phyloP scores from a whole-genome alignment of 306 rosid genomes.

The Corylus americana region DNA sequence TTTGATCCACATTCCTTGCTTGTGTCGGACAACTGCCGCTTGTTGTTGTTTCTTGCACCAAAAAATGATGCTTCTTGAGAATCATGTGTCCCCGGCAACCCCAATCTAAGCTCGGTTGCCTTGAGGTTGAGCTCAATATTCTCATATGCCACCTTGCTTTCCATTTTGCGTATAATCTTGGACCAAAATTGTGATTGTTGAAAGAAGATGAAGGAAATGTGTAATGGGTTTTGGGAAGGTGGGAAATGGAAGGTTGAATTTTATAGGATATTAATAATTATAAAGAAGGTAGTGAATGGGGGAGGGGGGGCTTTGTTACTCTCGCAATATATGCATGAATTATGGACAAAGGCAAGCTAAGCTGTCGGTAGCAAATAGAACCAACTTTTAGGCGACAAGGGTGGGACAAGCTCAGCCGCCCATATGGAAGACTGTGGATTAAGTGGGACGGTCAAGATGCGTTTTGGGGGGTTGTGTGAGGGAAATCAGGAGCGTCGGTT shows the following conservation, averaged over 20 bases:
- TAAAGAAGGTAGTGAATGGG: neutral
- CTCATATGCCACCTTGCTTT: conserved; percentile 42
- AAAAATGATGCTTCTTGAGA: conserved; percentile 18
- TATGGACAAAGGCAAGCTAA: conserved; percentile 70
- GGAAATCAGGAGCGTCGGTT: conserved; percentile 48
- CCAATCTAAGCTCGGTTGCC: conserved; percentile 83
- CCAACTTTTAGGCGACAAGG: conserved; percentile 85
- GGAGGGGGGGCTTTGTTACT: conserved; percentile 6
- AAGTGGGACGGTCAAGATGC: conserved; percentile 51
- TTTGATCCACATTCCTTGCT: conserved; percentile 37
- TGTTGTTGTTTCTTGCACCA: conserved; percentile 51
- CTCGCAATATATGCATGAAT: conserved; percentile 40
- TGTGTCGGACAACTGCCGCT: conserved; percentile 51
- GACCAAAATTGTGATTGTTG: neutral
- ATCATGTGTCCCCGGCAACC: conserved; percentile 70
- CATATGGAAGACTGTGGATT: conserved; percentile 39
- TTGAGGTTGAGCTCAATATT: conserved; percentile 60
- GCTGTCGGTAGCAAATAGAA: conserved; percentile 78
- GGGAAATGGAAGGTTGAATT: conserved; percentile 33
- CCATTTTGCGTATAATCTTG: conserved; percentile 38
- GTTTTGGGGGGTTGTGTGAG: conserved; percentile 37
- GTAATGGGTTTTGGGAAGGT: conserved; percentile 10
- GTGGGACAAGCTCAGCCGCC: conserved; percentile 68
- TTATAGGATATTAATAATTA: conserved; percentile 36
- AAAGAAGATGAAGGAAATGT: conserved; percentile 11